These are phyloP conservation scores for Hypoxylon crocopeplum DNA, from an alignment of 495 filamentous ascomycete genomes.

Conservation along the genomic window DNA sequence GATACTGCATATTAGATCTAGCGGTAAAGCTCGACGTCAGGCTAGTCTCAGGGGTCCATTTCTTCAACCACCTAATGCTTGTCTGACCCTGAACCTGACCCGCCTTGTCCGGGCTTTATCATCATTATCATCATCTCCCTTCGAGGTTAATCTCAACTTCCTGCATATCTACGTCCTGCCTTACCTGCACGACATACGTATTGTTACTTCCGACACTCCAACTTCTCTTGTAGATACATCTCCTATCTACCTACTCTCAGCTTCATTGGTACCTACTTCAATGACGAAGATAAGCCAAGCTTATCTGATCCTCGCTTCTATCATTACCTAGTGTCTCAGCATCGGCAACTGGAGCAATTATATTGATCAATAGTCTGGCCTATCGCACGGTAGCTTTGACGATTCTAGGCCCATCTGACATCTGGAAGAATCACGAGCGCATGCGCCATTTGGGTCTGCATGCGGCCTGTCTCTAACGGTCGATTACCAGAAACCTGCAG, in stretches of 20 bases:
- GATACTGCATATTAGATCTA: conserved; percentile 7
- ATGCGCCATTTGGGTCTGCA: conserved; percentile 33
- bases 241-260: conserved; percentile 19
- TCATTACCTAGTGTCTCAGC: conserved; percentile 47
- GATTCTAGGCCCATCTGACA: conserved; percentile 19
- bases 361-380: conserved; percentile 26
- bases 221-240: conserved; percentile 21
- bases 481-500: conserved; percentile 31
- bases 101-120: conserved; percentile 15
- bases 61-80: conserved; percentile 18
- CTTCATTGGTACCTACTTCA: conserved; percentile 33
- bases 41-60: conserved; percentile 8
- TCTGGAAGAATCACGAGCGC: conserved; percentile 34
- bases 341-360: conserved; percentile 26
- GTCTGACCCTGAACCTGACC: conserved; percentile 7
- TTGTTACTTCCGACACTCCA: conserved; percentile 11
- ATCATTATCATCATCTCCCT: conserved; percentile 1
- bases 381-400: conserved; percentile 25
- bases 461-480: conserved; percentile 26
- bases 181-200: background rate
- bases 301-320: conserved; percentile 60
- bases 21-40: no score
- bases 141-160: background rate
- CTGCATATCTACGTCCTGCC: background rate
- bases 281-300: conserved; percentile 61